phyloP scores from a whole-genome alignment of 129 eudicot species.

The Sambucus nigra region DNA sequence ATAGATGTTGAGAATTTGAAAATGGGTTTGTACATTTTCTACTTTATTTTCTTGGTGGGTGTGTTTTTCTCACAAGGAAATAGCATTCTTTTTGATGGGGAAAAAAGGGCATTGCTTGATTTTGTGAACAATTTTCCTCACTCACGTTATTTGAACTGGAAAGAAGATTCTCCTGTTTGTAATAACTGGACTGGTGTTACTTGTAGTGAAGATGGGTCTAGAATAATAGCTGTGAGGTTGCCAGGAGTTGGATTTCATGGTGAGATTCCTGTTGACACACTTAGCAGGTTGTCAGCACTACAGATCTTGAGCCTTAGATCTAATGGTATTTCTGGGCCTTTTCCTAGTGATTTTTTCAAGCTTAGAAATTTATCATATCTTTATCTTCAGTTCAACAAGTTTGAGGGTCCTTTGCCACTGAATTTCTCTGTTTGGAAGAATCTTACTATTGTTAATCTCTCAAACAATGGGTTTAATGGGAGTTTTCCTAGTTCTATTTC shows the following conservation, averaged over 20 bases:
- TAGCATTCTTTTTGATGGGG: conserved; percentile 47
- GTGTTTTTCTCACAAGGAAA: conserved; percentile 22
- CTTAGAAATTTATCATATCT: conserved; percentile 51
- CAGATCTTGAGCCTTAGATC: conserved; percentile 95
- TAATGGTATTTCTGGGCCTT: conserved; percentile 65
- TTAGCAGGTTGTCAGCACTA: conserved; percentile 65
- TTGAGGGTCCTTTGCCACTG: conserved; percentile 63
- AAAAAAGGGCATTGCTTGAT: conserved; percentile 75
- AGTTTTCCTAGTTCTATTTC: conserved; percentile 46
- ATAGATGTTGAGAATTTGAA: conserved; percentile 13
- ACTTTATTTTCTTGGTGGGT: conserved; percentile 36
- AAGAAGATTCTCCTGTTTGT: conserved; percentile 41
- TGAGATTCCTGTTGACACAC: conserved; percentile 57
- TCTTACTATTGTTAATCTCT: conserved; percentile 64
- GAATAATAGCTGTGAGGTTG: conserved; percentile 60
- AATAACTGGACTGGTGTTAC: conserved; percentile 77
- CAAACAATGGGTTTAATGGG: conserved; percentile 67
- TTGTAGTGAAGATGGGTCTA: conserved; percentile 65
- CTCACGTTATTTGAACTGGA: conserved; percentile 59
- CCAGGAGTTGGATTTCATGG: conserved; percentile 90
- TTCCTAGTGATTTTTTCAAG: conserved; percentile 57
- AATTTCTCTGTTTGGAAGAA: conserved; percentile 77
- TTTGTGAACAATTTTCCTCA: conserved; percentile 57
- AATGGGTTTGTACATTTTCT: conserved; percentile 7
- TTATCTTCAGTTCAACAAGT: conserved; percentile 68